Evolutionary conservation across 345 rosid genomes (phyloP), one percentile per base, ranked within the genome.

Genomic region (Raphanus sativus): DNA sequence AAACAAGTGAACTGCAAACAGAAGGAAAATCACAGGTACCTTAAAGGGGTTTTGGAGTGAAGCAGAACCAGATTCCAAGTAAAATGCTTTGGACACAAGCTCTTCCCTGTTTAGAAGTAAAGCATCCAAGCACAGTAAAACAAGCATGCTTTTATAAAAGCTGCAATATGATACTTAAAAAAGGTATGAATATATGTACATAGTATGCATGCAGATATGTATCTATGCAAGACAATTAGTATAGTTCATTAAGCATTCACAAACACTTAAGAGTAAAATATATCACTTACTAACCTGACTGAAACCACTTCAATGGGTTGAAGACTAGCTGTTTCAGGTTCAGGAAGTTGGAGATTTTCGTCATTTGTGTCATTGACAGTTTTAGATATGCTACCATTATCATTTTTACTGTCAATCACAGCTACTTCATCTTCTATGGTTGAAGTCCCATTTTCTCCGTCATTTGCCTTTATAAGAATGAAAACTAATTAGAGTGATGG

Each of bases 41-140:
- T 89, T 86, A 55, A 74, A 75, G 34, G 92, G 91, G 76, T 74
- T 84, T 78, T 87, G 85, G 62, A 87, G 81, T 40, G 77, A 86
- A 75, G 86, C 85, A 48, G 82, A 84, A 65, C 89, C 93, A 73
- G 93, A 88, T 66, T 81, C 76, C 75, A 92, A 83, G 83, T 68
- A 82, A 73, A 83, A 66, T 69, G 79, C 80, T 48, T 77, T 62
- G 21, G 62, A 67, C 42, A 73, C 73, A 67, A 77, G 17, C 73
- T 83, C 89, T 82, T 86, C 86, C 83, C 94, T 89, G 86, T 74
- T 85, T 68, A 48, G 64, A 75, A 9, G 78, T 69, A 56, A 75
- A 40, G 71, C 10, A 74, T 12, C 67, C 55, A 59, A 67, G 17
- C 67, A 80, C 8, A 80, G 1, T 13, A 80, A 70, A 70, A 56